Base-by-base conservation (phyloP, 345 rosid species). In the Arabidopsis suecica region DNA sequence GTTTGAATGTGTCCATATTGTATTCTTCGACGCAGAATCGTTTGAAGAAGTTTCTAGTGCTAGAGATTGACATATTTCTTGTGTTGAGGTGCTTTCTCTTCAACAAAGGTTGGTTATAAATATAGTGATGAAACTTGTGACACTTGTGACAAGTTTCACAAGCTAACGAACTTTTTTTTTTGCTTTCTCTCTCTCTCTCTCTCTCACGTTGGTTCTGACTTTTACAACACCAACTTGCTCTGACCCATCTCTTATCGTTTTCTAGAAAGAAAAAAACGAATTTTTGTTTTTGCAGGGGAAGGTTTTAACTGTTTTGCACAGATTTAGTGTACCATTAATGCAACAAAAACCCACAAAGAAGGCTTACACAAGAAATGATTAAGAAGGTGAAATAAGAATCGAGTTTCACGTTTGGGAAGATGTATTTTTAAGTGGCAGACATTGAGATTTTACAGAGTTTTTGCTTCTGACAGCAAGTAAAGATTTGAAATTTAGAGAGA, bases 1-100 rank as follows among this genome's bases (percentile, higher is more conserved):
- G 84, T 50, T 80, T 71, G 34, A 75, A 72, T 59, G 82, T 77
- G 14, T 79, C 79, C 85, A 78, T 75, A 25, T 69, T 89, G 66
- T 82, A 83, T 60, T 83, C 98, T 34, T 90, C 96, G 1, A 72
- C 80, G 50, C 93, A 94, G 82, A 94, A 94, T 64, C 98, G 83
- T 50, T 79, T 84, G 78, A 91, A 85, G 96, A 94, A 94, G 86
- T 82, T 86, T 81, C 83, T 88, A 12, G 83, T 71, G 64, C 87
- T 22, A 78, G 81, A 32, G 69, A 78, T 60, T 71, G 87, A 77
- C 81, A 84, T 73, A 85, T 22, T 88, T 89, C 33, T 74, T 69
- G 68, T 69, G 34, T 58, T 48, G 9, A 9, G 6, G 3, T 2
- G 55, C 48, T 37, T 67, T 62, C 23, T 70, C 80, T 64, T 48